phyloP scores from a whole-genome alignment of 108 stramenopile species.

The Skeletonema menzelii region DNA sequence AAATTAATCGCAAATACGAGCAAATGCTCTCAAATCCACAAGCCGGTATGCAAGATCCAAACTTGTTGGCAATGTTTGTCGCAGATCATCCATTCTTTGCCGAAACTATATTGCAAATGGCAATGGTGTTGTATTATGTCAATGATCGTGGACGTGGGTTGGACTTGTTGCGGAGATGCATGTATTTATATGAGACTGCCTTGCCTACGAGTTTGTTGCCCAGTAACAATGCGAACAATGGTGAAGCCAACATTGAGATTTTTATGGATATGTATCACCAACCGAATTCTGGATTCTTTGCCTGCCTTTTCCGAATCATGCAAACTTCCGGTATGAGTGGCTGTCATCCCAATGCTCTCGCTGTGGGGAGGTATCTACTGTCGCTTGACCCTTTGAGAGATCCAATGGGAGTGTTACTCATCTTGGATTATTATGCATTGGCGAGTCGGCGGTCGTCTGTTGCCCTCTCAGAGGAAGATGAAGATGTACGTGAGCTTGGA shows the following conservation, averaged over 20 bases:
- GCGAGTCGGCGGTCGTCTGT: slow-evolving; percentile 44
- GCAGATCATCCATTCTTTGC: slow-evolving; percentile 76
- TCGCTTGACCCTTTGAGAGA: slow-evolving; percentile 83
- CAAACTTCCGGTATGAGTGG: slow-evolving; percentile 52
- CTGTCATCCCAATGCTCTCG: slow-evolving; percentile 53
- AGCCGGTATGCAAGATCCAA: slow-evolving; percentile 53
- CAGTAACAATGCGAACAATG: slow-evolving; percentile 3
- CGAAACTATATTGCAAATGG: slow-evolving; percentile 68
- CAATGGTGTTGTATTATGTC: slow-evolving; percentile 67
- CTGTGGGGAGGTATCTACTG: slow-evolving; percentile 60
- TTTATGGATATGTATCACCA: slow-evolving; percentile 59
- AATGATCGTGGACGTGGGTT: slow-evolving; percentile 65
- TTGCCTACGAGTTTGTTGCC: slow-evolving; percentile 53
- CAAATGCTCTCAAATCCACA: slow-evolving; percentile 22
- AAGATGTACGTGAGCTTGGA: slow-evolving; percentile 35
- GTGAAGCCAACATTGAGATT: slow-evolving; percentile 4
- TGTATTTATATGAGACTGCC: slow-evolving; percentile 74
- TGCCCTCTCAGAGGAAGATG: slow-evolving; percentile 52
- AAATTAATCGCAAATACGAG: slow-evolving; percentile 27
- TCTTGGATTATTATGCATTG: slow-evolving; percentile 74
- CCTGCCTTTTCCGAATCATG: slow-evolving; percentile 64
- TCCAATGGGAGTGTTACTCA: slow-evolving; percentile 71
- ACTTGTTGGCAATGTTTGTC: slow-evolving; percentile 74
- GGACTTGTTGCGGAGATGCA: slow-evolving; percentile 55
- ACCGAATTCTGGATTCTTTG: slow-evolving; percentile 62